phyloP scores from a whole-genome alignment of 352 stramenopile genomes.

The Globisporangium okanoganense region DNA sequence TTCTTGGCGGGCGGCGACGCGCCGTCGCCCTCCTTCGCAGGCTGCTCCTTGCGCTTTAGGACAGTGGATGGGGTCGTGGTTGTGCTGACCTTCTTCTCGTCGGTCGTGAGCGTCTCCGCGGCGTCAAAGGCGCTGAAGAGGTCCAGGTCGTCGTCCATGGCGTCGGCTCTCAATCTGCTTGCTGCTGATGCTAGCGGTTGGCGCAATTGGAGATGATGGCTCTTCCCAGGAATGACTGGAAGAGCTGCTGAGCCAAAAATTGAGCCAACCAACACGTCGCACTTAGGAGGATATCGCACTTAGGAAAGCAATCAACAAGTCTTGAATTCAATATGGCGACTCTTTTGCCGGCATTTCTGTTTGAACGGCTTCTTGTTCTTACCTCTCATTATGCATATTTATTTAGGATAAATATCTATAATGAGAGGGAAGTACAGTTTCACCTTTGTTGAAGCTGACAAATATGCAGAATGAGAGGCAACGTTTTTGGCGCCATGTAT shows the following conservation, averaged over 20 bases:
- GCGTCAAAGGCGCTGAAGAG: slow-evolving; percentile 94
- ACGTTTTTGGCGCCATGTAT: too few species aligned
- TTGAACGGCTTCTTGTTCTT: too few species aligned
- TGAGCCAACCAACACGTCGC: too few species aligned
- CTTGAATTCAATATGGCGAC: not conserved
- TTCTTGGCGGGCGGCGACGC: slow-evolving; percentile 52
- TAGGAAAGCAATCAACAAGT: not conserved
- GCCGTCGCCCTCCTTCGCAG: slow-evolving; percentile 25
- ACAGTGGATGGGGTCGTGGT: slow-evolving; percentile 19
- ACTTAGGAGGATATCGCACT: too few species aligned
- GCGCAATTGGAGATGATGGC: not conserved
- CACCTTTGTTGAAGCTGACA: too few species aligned
- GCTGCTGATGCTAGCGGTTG: not conserved
- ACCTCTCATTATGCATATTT: too few species aligned
- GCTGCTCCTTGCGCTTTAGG: slow-evolving; percentile 44
- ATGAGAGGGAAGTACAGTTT: too few species aligned
- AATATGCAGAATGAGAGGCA: too few species aligned
- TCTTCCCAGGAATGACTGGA: not conserved
- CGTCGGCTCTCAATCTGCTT: too few species aligned
- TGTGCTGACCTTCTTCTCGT: slow-evolving; percentile 34
- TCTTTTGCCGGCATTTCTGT: too few species aligned
- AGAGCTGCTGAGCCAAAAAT: not conserved
- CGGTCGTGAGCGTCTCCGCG: slow-evolving; percentile 54
- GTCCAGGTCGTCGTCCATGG: slow-evolving; percentile 86
- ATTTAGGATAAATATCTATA: too few species aligned